A percentile compares a stretch with the other conserved stretches of the same genome.
phyloP scores from a whole-genome alignment of 352 stramenopile genomes.

The Phytophthora megakarya region DNA sequence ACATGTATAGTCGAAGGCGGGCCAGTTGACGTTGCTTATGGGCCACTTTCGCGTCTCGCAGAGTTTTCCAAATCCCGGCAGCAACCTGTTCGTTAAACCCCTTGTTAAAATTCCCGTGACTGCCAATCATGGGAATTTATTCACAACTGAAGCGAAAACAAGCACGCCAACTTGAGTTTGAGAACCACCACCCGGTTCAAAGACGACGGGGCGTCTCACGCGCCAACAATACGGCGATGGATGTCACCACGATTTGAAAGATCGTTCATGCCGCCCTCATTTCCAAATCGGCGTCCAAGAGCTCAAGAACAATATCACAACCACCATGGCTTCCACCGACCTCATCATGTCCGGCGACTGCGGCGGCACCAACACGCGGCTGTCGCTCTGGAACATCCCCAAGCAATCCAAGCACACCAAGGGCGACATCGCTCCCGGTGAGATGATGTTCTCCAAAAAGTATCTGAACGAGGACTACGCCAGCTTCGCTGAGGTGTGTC shows the following conservation, averaged over 20 bases:
- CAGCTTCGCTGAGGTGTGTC: conserved; percentile 86
- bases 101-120: too few species aligned
- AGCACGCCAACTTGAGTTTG: conserved; percentile 27
- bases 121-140: too few species aligned
- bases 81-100: neutral
- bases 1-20: too few species aligned
- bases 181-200: conserved; percentile 16
- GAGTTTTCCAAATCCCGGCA: neutral
- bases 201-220: conserved; percentile 20
- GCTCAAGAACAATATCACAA: conserved; percentile 24
- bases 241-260: conserved; percentile 16
- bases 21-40: conserved; percentile 1
- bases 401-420: conserved; percentile 35
- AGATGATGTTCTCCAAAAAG: conserved; percentile 83
- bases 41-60: neutral
- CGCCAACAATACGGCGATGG: conserved; percentile 10
- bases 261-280: conserved; percentile 17
- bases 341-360: conserved; percentile 91
- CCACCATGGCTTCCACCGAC: conserved; percentile 38
- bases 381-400: conserved; percentile 86
- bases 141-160: too few species aligned
- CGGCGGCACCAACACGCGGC: conserved; percentile 95
- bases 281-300: conserved; percentile 5
- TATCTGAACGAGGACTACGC: conserved; percentile 81
- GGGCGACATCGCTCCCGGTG: conserved; percentile 69